Evolutionary conservation across 2,329 filamentous ascomycete genomes (phyloP).

Genomic region (Alternaria postmessia): DNA sequence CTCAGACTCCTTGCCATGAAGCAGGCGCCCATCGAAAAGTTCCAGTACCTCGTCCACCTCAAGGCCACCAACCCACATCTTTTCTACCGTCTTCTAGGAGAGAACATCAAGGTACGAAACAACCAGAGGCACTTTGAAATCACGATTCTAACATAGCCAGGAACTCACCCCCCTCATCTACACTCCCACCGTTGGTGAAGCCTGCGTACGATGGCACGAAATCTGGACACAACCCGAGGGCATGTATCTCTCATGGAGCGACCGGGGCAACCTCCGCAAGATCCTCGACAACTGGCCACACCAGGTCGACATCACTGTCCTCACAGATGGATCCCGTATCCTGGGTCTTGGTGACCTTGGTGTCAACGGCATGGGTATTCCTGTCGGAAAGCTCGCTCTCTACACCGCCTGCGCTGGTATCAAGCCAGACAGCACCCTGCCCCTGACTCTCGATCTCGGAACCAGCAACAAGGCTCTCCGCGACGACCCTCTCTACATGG

Average conservation of each 20-base stretch:
- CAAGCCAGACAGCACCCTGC: slow-evolving; percentile 74
- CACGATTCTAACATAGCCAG: slow-evolving; percentile 47
- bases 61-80: slow-evolving; percentile 80
- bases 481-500: slow-evolving; percentile 90
- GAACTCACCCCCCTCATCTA: slow-evolving; percentile 86
- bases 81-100: slow-evolving; percentile 81
- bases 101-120: slow-evolving; percentile 67
- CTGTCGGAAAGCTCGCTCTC: slow-evolving; percentile 92
- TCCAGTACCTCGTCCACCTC: slow-evolving; percentile 79
- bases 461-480: slow-evolving; percentile 69
- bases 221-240: slow-evolving; percentile 94
- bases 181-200: slow-evolving; percentile 91
- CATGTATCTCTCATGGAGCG: slow-evolving; percentile 94
- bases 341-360: slow-evolving; percentile 93
- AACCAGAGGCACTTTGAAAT: background rate
- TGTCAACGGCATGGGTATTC: slow-evolving; percentile 97
- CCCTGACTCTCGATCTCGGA: slow-evolving; percentile 69
- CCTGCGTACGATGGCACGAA: slow-evolving; percentile 94
- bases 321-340: slow-evolving; percentile 94
- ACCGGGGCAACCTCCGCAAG: slow-evolving; percentile 86
- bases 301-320: slow-evolving; percentile 92
- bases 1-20: slow-evolving; percentile 78
- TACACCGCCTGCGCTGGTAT: slow-evolving; percentile 97
- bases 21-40: slow-evolving; percentile 78
- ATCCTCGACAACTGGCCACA: slow-evolving; percentile 96